Evolutionary conservation across 1,284 basidiomycete species (phyloP).

Genomic region (Hemileia vastatrix): DNA sequence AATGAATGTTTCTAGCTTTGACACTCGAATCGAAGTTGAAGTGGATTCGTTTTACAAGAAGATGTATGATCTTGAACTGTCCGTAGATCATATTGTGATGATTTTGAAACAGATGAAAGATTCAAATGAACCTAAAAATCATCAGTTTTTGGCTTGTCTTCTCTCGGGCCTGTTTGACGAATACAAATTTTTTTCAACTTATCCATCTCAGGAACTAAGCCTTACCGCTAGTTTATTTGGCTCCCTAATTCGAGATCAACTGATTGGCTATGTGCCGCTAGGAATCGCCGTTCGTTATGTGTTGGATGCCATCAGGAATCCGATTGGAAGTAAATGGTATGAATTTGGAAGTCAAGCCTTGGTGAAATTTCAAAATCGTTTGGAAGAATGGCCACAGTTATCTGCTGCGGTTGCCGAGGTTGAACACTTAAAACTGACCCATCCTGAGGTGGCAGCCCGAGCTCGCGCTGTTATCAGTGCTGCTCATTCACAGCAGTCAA

Average conservation of each 20-base stretch:
- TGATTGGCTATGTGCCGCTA: slow-evolving; percentile 89
- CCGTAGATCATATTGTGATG: slow-evolving; percentile 84
- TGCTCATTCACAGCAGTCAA: slow-evolving; percentile 11
- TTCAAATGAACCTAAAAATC: slow-evolving; percentile 72
- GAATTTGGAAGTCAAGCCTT: slow-evolving; percentile 91
- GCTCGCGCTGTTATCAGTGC: slow-evolving; percentile 55
- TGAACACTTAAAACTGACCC: slow-evolving; percentile 72
- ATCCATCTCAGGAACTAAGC: slow-evolving; percentile 83
- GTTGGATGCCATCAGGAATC: slow-evolving; percentile 80
- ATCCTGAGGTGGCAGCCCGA: slow-evolving; percentile 69
- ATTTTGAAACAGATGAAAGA: slow-evolving; percentile 76
- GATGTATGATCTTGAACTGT: slow-evolving; percentile 87
- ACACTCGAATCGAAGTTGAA: slow-evolving; percentile 78
- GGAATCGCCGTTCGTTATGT: slow-evolving; percentile 97
- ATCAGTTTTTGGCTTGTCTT: slow-evolving; percentile 97
- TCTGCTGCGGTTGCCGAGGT: slow-evolving; percentile 82
- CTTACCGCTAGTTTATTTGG: slow-evolving; percentile 97
- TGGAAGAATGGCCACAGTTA: slow-evolving; percentile 87
- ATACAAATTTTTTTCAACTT: slow-evolving; percentile 98
- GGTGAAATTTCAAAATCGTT: slow-evolving; percentile 70
- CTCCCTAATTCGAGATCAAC: slow-evolving; percentile 82
- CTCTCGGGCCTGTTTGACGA: slow-evolving; percentile 99
- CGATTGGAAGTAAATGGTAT: slow-evolving; percentile 77
- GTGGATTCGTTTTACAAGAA: slow-evolving; percentile 93
- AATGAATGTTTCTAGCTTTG: slow-evolving; percentile 76